Evolutionary conservation across 163 green algal genomes (phyloP), one percentile per base, ranked within the genome.

Genomic region (Scenedesmus sp.): DNA sequence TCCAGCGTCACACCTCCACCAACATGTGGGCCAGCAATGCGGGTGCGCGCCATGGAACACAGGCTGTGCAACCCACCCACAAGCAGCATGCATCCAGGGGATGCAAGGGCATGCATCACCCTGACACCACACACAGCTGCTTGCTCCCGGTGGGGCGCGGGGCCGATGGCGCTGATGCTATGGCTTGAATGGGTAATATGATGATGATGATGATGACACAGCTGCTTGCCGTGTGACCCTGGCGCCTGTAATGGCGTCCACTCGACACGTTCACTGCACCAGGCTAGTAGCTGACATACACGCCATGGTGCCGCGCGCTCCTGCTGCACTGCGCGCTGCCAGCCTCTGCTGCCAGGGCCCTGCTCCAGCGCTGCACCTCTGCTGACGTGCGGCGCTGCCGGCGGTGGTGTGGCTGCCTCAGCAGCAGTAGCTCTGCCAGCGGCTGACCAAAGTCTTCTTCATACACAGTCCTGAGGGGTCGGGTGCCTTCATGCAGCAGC

Each of bases 361-460:
- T 61, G 26, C 44, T 61, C 33, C 42, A 76, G 65, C 82, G 87
- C 87, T 53, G 73, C 79, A 53, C 80, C 37, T 88, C 80, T 43
- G 80, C 80, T n/a, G n/a, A 43, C 80, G 78, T 20, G 13, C 59
- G 20, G 7, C 73, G 83, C n/a, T 51, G 35, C 49, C 53, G 56
- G 7, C 73, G 72, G 1, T 79, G 83, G 15, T 79, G 61, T 13
- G 35, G 43, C 46, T 89, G 20, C 40, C 44, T 26, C 20, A 84
- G 81, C 81, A 85, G 53, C 82, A 92, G 70, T 51, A 92, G 35
- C 43, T 92, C 89, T 30, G 89, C 89, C 16, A 92, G 33, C 4
- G 46, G 10, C 46, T 20, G n/a, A 40, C 89, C 89, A 78, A 92
- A 90, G 30, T 92, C 89, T n/a, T 92, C 89, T 22, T 92, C 89